Percentiles rank a stretch among this genome's conserved stretches.
Conservation (phyloP, 2,329 filamentous ascomycete genomes). For the Chaetomium olivaceum region DNA sequence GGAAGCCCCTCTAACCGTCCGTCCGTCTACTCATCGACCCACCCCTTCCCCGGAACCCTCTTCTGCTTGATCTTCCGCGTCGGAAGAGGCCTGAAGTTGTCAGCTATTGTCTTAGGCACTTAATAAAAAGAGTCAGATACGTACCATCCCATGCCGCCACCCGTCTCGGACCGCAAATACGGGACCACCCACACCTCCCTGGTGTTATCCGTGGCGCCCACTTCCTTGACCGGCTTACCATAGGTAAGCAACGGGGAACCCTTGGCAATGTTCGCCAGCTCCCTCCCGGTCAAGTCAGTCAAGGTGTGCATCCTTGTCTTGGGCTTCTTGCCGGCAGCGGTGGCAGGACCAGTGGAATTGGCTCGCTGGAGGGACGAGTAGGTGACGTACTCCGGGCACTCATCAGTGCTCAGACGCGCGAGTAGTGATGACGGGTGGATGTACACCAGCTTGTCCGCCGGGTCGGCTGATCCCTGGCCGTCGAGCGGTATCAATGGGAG, state of each 20-base stretch:
- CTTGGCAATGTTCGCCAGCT: slow-evolving; percentile 76
- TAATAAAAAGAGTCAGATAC: background rate
- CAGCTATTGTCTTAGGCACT: background rate
- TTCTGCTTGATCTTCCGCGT: slow-evolving; percentile 81
- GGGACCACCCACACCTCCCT: slow-evolving; percentile 85
- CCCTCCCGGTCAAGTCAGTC: slow-evolving; percentile 72
- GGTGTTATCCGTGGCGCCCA: slow-evolving; percentile 44
- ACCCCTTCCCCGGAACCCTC: slow-evolving; percentile 70
- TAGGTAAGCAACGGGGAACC: slow-evolving; percentile 82
- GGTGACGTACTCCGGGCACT: slow-evolving; percentile 84
- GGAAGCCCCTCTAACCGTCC: background rate
- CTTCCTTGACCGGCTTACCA: slow-evolving; percentile 89
- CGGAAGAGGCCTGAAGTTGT: slow-evolving; percentile 62
- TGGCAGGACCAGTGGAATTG: slow-evolving; percentile 42
- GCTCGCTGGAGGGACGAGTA: slow-evolving; percentile 82
- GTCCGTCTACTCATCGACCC: slow-evolving; percentile 62
- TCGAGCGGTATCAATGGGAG: slow-evolving; percentile 75
- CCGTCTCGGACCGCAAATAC: slow-evolving; percentile 68
- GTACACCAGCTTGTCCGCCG: slow-evolving; percentile 70
- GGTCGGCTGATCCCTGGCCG: slow-evolving; percentile 40
- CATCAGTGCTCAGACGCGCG: slow-evolving; percentile 64
- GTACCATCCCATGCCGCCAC: slow-evolving; percentile 66
- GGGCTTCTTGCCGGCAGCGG: slow-evolving; percentile 54
- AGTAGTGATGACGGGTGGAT: slow-evolving; percentile 85
- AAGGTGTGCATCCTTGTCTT: slow-evolving; percentile 88